Percentiles rank a stretch among this genome's conserved stretches.
phyloP scores from a whole-genome alignment of 331 rosid genomes.

The Dryas integrifolia region DNA sequence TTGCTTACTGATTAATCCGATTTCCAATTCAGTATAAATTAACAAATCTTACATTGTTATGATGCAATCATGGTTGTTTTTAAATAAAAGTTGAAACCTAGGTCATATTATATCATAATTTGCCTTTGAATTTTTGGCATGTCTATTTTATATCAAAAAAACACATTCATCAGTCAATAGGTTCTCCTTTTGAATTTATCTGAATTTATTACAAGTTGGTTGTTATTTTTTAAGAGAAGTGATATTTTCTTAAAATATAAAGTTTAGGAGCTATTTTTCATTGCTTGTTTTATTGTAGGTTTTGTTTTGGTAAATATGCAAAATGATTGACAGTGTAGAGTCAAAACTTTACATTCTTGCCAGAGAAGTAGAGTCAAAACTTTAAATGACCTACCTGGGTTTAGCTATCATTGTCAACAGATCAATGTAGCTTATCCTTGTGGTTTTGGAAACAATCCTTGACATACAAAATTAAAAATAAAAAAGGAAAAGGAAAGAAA shows the following conservation, averaged over 20 bases:
- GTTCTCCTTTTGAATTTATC: not conserved
- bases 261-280: not conserved
- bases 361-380: no score
- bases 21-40: not conserved
- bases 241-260: not conserved
- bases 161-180: not conserved
- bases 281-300: not conserved
- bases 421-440: not conserved
- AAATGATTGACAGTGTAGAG: conserved; percentile 1
- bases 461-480: not conserved
- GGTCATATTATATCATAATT: not conserved
- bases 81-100: not conserved
- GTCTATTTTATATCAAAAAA: not conserved
- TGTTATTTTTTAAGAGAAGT: not conserved
- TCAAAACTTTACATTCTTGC: not conserved
- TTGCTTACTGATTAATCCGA: not conserved
- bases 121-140: not conserved
- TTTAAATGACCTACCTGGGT: not conserved
- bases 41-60: not conserved
- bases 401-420: not conserved
- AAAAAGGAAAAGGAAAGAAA: not conserved
- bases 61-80: conserved; percentile 7
- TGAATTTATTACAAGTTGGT: not conserved
- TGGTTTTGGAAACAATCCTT: not conserved
- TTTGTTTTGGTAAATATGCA: not conserved